Conservation (phyloP, 2,329 filamentous ascomycete genomes). For the Harringtonia aguacate region DNA sequence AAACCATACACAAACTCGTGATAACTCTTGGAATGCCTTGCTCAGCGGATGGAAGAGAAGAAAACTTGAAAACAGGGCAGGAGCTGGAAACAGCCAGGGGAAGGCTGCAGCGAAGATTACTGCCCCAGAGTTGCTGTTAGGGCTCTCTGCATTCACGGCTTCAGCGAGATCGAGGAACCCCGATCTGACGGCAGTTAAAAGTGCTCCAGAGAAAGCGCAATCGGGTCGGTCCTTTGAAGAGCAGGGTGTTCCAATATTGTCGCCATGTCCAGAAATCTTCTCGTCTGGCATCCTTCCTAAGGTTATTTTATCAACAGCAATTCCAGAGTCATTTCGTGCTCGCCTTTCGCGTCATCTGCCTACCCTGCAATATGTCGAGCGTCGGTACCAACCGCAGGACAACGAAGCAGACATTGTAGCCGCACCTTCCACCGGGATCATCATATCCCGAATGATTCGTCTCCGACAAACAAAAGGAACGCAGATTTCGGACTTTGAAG, state of each 20-base stretch:
- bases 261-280: constrained; percentile 9
- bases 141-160: constrained; percentile 9
- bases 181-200: neutral
- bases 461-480: constrained; percentile 44
- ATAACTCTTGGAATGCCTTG: neutral
- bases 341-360: constrained; percentile 15
- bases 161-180: neutral
- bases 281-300: constrained; percentile 6
- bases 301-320: constrained; percentile 16
- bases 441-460: constrained; percentile 61
- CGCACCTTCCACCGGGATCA: constrained; percentile 56
- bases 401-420: constrained; percentile 56
- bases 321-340: constrained; percentile 10
- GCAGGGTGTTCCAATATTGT: no score
- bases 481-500: neutral
- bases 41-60: constrained; percentile 4
- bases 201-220: neutral
- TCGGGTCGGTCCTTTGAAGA: neutral
- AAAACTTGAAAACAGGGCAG: neutral
- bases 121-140: constrained; percentile 3
- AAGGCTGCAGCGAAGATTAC: neutral
- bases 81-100: no score
- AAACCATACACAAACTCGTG: no score
- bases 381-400: constrained; percentile 13
- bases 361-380: constrained; percentile 15